Evolutionary conservation across 1,284 basidiomycete species (phyloP).

Genomic region (Cutaneotrichosporon spelunceum): DNA sequence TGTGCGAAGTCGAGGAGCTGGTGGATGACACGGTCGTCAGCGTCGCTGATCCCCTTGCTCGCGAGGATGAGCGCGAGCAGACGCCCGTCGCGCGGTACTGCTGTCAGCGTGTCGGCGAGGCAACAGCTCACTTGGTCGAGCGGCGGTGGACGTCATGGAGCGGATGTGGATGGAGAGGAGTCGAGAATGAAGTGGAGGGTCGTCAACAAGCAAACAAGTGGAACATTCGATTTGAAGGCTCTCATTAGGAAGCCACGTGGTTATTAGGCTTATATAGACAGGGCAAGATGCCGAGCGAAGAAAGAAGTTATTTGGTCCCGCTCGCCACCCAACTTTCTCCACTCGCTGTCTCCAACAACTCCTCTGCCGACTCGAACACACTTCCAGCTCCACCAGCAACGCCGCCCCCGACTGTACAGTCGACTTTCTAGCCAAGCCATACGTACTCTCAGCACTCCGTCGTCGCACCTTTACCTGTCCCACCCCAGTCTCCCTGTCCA

Average conservation of each 20-base stretch:
- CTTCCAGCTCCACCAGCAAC: not conserved
- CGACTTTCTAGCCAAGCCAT: not conserved
- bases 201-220: not conserved
- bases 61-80: conserved; percentile 89
- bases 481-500: not conserved
- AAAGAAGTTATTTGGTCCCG: not conserved
- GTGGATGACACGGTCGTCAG: conserved; percentile 87
- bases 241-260: not conserved
- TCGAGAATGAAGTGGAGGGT: not conserved
- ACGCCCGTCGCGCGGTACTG: conserved; percentile 76
- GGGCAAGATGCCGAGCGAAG: not conserved
- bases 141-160: conserved; percentile 16
- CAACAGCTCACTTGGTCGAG: conserved; percentile 12
- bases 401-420: not conserved
- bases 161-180: conserved; percentile 5
- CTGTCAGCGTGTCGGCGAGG: conserved; percentile 1
- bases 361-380: not conserved
- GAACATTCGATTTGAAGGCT: not conserved
- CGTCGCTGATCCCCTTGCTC: conserved; percentile 89
- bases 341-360: not conserved
- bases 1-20: conserved; percentile 95
- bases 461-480: not conserved
- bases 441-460: not conserved
- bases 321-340: conserved; percentile 1
- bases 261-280: not conserved